Percentiles rank a stretch among this genome's conserved stretches.
phyloP scores from a whole-genome alignment of 2,329 filamentous ascomycete species.

The Fusarium cicatricum region DNA sequence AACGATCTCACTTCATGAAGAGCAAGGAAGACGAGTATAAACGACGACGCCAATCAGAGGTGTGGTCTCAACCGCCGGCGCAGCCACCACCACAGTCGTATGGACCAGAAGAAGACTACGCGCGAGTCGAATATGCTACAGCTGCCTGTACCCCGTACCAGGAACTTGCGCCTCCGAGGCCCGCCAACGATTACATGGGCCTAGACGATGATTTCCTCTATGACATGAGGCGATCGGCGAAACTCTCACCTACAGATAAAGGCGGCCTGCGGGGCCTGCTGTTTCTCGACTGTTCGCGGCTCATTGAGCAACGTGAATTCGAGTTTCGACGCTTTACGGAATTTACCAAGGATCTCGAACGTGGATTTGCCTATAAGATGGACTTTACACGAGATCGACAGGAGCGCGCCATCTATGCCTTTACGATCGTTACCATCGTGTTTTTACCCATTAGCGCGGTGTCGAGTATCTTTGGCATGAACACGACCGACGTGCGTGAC shows the following conservation, averaged over 20 bases:
- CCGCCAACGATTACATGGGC: slow-evolving; percentile 34
- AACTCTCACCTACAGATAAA: slow-evolving; percentile 48
- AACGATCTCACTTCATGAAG: slow-evolving; percentile 17
- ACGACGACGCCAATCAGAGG: slow-evolving; percentile 11
- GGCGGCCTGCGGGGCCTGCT: slow-evolving; percentile 51
- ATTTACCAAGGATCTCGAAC: slow-evolving; percentile 44
- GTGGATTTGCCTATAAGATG: slow-evolving; percentile 47
- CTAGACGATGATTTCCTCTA: slow-evolving; percentile 38
- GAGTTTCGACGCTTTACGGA: slow-evolving; percentile 45
- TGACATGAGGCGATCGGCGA: slow-evolving; percentile 43
- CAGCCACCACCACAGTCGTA: slow-evolving; percentile 11
- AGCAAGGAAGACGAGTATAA: slow-evolving; percentile 10
- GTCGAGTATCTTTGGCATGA: slow-evolving; percentile 62
- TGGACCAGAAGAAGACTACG: slow-evolving; percentile 11
- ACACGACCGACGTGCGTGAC: slow-evolving; percentile 59
- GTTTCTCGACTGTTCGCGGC: slow-evolving; percentile 48
- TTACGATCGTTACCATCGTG: slow-evolving; percentile 59
- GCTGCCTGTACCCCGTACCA: not conserved
- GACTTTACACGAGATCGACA: slow-evolving; percentile 54
- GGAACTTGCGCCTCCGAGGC: not conserved
- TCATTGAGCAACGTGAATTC: slow-evolving; percentile 50
- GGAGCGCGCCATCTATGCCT: slow-evolving; percentile 58
- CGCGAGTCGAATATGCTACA: slow-evolving; percentile 4
- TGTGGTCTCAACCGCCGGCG: too few species aligned
- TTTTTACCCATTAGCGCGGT: slow-evolving; percentile 58